Evolutionary conservation across 2,329 filamentous ascomycete species (phyloP).

Genomic region (Raffaelea arxii): DNA sequence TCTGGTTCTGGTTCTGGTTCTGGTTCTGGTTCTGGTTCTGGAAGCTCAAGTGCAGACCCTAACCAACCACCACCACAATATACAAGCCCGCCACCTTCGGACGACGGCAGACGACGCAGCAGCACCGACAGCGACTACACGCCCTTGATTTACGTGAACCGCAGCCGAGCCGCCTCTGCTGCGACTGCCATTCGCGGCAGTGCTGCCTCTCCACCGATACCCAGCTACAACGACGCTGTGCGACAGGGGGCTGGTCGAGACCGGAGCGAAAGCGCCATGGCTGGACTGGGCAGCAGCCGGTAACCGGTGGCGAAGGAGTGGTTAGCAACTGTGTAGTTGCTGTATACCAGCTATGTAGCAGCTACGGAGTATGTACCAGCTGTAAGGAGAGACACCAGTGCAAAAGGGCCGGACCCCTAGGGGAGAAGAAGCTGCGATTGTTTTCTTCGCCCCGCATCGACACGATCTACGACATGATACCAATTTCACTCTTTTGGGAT

Average conservation of each 20-base stretch:
- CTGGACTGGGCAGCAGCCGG: background rate
- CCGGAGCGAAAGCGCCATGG: constrained; percentile 29
- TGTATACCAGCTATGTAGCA: no score
- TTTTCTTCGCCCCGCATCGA: no score
- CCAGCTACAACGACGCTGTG: constrained; percentile 72
- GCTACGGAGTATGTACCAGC: no score
- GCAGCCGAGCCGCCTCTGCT: constrained; percentile 40
- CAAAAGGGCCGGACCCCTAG: no score
- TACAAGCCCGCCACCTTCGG: constrained; percentile 54
- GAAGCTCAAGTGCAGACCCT: no score
- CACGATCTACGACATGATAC: constrained; percentile 15
- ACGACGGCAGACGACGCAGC: constrained; percentile 43
- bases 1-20: no score
- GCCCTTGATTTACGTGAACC: constrained; percentile 40
- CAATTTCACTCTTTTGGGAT: constrained; percentile 7
- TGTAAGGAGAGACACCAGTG: no score
- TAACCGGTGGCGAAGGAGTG: background rate
- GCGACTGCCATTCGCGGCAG: constrained; percentile 22
- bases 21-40: no score
- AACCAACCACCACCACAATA: constrained; percentile 63
- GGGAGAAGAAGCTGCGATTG: no score
- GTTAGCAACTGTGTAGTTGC: no score
- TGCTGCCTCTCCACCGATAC: constrained; percentile 52
- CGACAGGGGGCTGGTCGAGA: constrained; percentile 39
- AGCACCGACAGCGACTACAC: constrained; percentile 48